Percentiles rank a stretch among this genome's conserved stretches.
phyloP scores from a whole-genome alignment of 2,329 filamentous ascomycete genomes.

The Furcasterigmium furcatum region DNA sequence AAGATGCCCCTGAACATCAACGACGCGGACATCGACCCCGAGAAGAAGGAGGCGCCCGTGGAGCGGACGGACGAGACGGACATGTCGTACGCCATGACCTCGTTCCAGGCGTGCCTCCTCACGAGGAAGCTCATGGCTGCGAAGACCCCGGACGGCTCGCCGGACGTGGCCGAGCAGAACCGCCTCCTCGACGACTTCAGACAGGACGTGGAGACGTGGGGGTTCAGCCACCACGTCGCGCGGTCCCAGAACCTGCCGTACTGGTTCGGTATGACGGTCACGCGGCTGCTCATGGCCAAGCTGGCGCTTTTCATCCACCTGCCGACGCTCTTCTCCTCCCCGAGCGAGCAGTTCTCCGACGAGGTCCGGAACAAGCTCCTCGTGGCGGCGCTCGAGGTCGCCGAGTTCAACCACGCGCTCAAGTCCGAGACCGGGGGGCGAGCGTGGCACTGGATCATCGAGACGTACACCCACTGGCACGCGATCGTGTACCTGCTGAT shows the following conservation, averaged over 20 bases:
- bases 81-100: constrained; percentile 37
- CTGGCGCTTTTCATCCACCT: constrained; percentile 53
- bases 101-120: constrained; percentile 28
- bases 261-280: constrained; percentile 31
- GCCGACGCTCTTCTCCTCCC: constrained; percentile 41
- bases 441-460: constrained; percentile 57
- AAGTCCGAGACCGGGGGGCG: constrained; percentile 44
- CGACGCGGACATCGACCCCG: constrained; percentile 45
- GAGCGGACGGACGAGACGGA: constrained; percentile 52
- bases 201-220: constrained; percentile 30
- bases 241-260: constrained; percentile 25
- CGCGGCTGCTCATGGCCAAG: constrained; percentile 49
- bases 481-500: constrained; percentile 54
- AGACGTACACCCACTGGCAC: constrained; percentile 58
- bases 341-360: constrained; percentile 29
- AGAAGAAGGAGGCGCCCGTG: constrained; percentile 41
- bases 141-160: constrained; percentile 18
- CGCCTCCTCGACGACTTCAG: constrained; percentile 42
- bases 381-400: constrained; percentile 48
- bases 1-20: constrained; percentile 55
- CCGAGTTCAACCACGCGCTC: constrained; percentile 53
- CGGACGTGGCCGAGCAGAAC: constrained; percentile 36
- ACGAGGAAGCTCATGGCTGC: constrained; percentile 33
- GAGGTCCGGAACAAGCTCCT: constrained; percentile 42
- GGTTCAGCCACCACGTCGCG: constrained; percentile 35